These are phyloP conservation scores for Firmiana major DNA, from an alignment of 345 rosid genomes.

Conservation along the genomic window DNA sequence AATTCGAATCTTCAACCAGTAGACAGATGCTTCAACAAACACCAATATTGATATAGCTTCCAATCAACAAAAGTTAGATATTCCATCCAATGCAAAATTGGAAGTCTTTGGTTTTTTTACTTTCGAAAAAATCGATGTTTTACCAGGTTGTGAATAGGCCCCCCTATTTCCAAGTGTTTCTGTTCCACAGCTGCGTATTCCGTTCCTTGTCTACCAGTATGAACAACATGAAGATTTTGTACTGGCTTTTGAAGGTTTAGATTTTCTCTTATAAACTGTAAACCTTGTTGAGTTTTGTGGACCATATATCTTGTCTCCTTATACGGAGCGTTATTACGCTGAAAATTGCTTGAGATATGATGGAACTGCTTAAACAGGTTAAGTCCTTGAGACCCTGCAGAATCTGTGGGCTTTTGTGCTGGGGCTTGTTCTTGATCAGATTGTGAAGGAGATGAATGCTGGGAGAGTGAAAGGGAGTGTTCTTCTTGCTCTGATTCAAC, in stretches of 20 bases:
- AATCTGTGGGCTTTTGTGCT: constrained; percentile 22
- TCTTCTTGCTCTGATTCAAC: constrained; percentile 63
- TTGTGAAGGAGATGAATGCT: constrained; percentile 65
- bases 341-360: constrained; percentile 27
- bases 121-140: not conserved
- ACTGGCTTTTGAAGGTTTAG: constrained; percentile 14
- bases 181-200: constrained; percentile 21
- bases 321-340: constrained; percentile 17
- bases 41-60: not conserved
- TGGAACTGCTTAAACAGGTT: constrained; percentile 36
- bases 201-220: constrained; percentile 23
- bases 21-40: not conserved
- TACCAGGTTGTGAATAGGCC: constrained; percentile 45
- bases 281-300: constrained; percentile 21
- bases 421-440: constrained; percentile 64
- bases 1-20: too few species aligned
- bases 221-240: constrained; percentile 22
- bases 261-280: constrained; percentile 22
- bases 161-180: constrained; percentile 24
- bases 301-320: constrained; percentile 22
- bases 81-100: too few species aligned
- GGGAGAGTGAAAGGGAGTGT: constrained; percentile 63
- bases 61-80: not conserved
- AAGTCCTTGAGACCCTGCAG: constrained; percentile 32
- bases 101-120: too few species aligned